Base-by-base conservation (phyloP, 768 basidiomycete species). In the Lactarius evosmus region DNA sequence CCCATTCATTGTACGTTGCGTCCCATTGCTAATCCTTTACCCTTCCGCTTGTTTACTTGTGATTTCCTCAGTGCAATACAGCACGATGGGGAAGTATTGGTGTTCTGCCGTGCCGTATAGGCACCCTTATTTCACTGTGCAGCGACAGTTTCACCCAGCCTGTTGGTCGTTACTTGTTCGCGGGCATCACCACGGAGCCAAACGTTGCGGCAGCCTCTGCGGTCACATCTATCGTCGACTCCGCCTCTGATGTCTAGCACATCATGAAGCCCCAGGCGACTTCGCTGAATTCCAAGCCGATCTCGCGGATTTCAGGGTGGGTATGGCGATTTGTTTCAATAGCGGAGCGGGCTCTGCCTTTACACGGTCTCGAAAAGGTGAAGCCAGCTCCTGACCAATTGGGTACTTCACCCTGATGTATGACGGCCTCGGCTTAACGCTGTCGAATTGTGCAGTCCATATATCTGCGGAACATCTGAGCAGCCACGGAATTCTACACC, bases 71-170 rank as follows among this genome's bases (percentile, higher is more conserved):
- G 8, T 44, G 36, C 34, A 27, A 50, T 33, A 27, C 69, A 91
- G 90, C 85, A 92, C 33, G 86, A 92, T 72, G 91, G 94, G 70
- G 83, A 85, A 22, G 88, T 92, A 46, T 78, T 95, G 30, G 80
- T 94, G 84, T 90, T 25, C 95, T 93, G 93, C 84, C 89, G 0
- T 90, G 94, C 75, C 81, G 86, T 69, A 79, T 94, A 34, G 91
- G 94, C 71, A 79, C 77, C 66, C 88, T 95, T 67, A 87, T 95
- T 58, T 86, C 87, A 0, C 71, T 86, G 19, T 85, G 82, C 72
- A 73, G 75, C 16, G 89, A 85, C 30, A 87, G 86, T 67, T 79
- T 93, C 72, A 91, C 93, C 78, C 84, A 85, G 70, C 85, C 88
- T 70, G 86, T 93, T 58, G 92, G 68, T 71, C 74, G 76, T 66